Base-by-base conservation (phyloP, 1,284 basidiomycete genomes). In the Cerioporus squamosus region DNA sequence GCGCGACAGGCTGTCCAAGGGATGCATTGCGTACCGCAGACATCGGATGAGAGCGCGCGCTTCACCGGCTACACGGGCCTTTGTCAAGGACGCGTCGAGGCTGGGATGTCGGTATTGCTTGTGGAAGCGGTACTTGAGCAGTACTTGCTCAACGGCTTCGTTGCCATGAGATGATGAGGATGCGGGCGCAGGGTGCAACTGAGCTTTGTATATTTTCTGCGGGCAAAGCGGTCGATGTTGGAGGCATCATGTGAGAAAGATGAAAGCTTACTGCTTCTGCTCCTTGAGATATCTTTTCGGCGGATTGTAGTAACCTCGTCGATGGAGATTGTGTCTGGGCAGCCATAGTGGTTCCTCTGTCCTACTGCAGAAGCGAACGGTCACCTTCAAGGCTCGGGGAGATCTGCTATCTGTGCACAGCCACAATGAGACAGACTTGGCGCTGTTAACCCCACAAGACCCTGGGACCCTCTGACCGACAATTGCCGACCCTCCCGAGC, bases 101-200 rank as follows among this genome's bases (percentile, higher is more conserved):
- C 83, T 80, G 0, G 93, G 85, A 73, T 99, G 97, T 22, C 97
- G 85, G 73, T 99, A 99, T 12, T 84, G 81, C 73, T 99, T 99
- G 10, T 87, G 80, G 74, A 99, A 99, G 24, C 97, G 88, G 72
- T 98, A 80, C 74, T 99, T 99, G 58, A 98, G 73, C 22, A 99
- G 81, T 20, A 97, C 79, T 2, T 83, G 29, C 3, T 49, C 53
- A 24, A 15, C 46, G 15, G 26, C 26, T 24, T 7, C 43, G 9
- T 9, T 10, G 18, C 24, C 45, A n/a, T 10, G n/a, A 22, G 15
- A 67, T 36, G 69, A 59, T 9, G 76, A 36, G 33, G 33, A n/a
- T n/a, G n/a, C n/a, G n/a, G n/a, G n/a, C n/a, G n/a, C n/a, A n/a
- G n/a, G 65, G 53, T 83, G 73, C 33, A 93, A 70, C 39, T 70